Evolutionary conservation across 331 rosid species (phyloP).

Genomic region (Quercus tomentella): DNA sequence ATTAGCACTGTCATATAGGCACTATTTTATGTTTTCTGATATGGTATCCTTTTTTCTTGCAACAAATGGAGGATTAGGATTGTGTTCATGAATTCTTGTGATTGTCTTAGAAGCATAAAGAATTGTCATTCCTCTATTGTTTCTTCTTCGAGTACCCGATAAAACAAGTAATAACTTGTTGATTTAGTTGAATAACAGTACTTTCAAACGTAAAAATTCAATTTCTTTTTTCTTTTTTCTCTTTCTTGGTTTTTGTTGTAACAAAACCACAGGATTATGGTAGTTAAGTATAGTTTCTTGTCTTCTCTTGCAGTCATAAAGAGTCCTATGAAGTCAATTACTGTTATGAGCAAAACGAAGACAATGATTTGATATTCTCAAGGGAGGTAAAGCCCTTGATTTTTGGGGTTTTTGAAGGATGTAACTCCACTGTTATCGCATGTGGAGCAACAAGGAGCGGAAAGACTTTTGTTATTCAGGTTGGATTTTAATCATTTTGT

Average conservation of each 20-base stretch:
- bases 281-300: not conserved
- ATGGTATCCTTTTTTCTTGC: not conserved
- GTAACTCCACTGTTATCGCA: constrained; percentile 66
- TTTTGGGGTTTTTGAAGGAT: constrained; percentile 62
- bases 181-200: not conserved
- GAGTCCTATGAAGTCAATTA: constrained; percentile 57
- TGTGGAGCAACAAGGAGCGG: constrained; percentile 89
- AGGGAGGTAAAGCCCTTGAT: constrained; percentile 72
- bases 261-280: not conserved
- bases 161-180: not conserved
- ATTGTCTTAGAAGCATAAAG: not conserved
- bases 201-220: not conserved
- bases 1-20: too few relatives aligned
- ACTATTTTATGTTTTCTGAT: too few relatives aligned
- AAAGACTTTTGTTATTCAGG: constrained; percentile 77
- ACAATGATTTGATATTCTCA: constrained; percentile 44
- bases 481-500: constrained; percentile 16
- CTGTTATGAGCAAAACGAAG: constrained; percentile 61
- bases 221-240: not conserved
- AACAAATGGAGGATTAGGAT: not conserved
- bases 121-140: too few relatives aligned
- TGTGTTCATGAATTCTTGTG: not conserved
- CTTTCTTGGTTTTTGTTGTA: not conserved
- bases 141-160: not conserved
- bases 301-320: constrained; percentile 43